Percentiles rank a stretch among this genome's conserved stretches.
Conservation (phyloP, 208 protist genomes). For the Naegleria lovaniensis region DNA sequence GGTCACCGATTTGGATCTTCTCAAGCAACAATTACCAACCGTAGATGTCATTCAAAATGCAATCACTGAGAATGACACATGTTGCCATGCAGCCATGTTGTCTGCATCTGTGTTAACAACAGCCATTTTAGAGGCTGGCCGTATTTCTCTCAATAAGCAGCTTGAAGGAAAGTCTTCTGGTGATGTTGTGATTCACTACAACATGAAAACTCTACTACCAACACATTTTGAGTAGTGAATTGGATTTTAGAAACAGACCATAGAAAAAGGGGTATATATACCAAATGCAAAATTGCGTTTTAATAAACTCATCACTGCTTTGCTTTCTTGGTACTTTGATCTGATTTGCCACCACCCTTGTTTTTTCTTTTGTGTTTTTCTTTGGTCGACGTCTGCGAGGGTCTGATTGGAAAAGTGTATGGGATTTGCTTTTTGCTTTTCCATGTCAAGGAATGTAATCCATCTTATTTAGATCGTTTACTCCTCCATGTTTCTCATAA, state of each 20-base stretch:
- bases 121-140: neutral
- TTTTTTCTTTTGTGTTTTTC: neutral
- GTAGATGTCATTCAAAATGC: neutral
- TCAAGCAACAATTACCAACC: neutral
- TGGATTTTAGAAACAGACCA: no score
- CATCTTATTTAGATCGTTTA: neutral
- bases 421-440: neutral
- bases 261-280: no score
- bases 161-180: neutral
- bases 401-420: neutral
- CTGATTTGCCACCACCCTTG: no score
- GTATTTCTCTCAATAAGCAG: neutral
- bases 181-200: neutral
- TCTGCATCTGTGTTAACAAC: neutral
- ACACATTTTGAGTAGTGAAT: neutral
- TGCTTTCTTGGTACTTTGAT: no score
- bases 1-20: neutral
- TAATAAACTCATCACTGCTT: no score
- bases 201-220: neutral
- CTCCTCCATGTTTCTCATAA: neutral
- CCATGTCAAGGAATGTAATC: neutral
- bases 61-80: no score
- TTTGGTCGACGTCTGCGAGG: neutral
- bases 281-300: no score
- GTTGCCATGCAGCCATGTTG: no score